Conservation (phyloP, 1,284 basidiomycete genomes). For the Ceraceosorus guamensis region DNA sequence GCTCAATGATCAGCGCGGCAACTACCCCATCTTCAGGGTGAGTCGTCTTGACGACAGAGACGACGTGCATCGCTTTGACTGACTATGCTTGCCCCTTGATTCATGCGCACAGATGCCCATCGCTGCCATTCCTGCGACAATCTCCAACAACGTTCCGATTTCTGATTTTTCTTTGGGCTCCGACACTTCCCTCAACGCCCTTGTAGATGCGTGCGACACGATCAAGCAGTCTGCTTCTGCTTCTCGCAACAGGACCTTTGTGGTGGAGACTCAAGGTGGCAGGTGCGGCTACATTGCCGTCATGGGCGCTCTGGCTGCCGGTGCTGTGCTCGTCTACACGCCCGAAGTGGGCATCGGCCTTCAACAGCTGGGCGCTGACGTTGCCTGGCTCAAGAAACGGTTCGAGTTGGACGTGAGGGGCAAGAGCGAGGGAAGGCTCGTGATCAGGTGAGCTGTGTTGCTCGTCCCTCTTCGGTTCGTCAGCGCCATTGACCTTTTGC, state of each 20-base stretch:
- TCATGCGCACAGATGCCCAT: conserved; percentile 26
- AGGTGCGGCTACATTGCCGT: conserved; percentile 92
- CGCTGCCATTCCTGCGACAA: conserved; percentile 60
- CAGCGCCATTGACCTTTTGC: too few relatives aligned
- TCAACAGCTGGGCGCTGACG: conserved; percentile 72
- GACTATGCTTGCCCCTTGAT: neutral
- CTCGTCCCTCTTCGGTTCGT: too few relatives aligned
- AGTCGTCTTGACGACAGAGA: neutral
- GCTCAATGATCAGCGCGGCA: conserved; percentile 69
- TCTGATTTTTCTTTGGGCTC: conserved; percentile 91
- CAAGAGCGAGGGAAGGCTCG: conserved; percentile 81
- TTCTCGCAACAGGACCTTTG: conserved; percentile 87
- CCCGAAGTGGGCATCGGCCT: conserved; percentile 84
- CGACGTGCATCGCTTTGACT: neutral
- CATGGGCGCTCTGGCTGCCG: conserved; percentile 87
- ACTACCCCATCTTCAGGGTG: conserved; percentile 85
- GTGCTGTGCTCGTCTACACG: conserved; percentile 86
- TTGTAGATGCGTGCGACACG: conserved; percentile 95
- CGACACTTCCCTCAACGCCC: conserved; percentile 90
- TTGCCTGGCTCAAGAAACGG: conserved; percentile 78
- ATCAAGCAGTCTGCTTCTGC: conserved; percentile 97
- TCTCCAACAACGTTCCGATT: conserved; percentile 95
- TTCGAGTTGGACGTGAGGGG: conserved; percentile 81
- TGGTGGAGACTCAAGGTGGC: conserved; percentile 96
- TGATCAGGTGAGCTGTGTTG: conserved; percentile 72